phyloP scores from a whole-genome alignment of 2,329 filamentous ascomycete genomes.

The Thermothelomyces thermophilus region DNA sequence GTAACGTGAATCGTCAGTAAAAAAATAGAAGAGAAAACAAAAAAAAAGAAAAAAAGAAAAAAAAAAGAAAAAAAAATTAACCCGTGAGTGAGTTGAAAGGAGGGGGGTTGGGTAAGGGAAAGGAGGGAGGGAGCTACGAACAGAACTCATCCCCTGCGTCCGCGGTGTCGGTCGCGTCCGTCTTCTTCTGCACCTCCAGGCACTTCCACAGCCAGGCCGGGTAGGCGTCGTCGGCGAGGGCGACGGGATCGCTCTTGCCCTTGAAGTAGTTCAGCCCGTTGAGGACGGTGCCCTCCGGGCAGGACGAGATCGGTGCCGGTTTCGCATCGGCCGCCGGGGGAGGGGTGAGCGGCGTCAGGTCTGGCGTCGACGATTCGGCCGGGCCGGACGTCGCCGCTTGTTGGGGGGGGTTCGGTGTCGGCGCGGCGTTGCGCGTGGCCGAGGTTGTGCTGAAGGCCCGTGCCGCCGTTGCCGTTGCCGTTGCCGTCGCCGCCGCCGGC shows the following conservation, averaged over 20 bases:
- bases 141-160: conserved; percentile 71
- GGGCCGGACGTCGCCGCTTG: conserved; percentile 14
- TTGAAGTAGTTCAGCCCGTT: conserved; percentile 74
- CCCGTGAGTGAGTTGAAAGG: neutral
- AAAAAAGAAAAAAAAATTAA: too few relatives aligned
- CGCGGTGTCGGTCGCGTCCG: conserved; percentile 41
- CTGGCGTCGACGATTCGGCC: conserved; percentile 12
- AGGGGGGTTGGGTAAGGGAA: neutral
- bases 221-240: conserved; percentile 67
- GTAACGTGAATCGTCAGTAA: neutral
- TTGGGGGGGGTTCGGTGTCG: conserved; percentile 25
- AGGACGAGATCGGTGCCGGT: conserved; percentile 39
- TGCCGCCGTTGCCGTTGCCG: neutral
- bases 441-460: conserved; percentile 36
- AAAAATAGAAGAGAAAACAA: too few relatives aligned
- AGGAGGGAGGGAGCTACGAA: conserved; percentile 39
- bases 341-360: conserved; percentile 29
- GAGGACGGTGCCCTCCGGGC: conserved; percentile 62
- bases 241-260: conserved; percentile 64
- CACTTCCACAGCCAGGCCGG: conserved; percentile 75
- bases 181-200: conserved; percentile 55
- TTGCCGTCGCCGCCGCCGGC: neutral
- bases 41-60: too few relatives aligned
- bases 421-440: conserved; percentile 30
- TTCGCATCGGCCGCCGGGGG: conserved; percentile 24